Percentiles rank a stretch among this genome's conserved stretches.
phyloP scores from a whole-genome alignment of 2,329 filamentous ascomycete species.

The Sphaerostilbella broomeana region DNA sequence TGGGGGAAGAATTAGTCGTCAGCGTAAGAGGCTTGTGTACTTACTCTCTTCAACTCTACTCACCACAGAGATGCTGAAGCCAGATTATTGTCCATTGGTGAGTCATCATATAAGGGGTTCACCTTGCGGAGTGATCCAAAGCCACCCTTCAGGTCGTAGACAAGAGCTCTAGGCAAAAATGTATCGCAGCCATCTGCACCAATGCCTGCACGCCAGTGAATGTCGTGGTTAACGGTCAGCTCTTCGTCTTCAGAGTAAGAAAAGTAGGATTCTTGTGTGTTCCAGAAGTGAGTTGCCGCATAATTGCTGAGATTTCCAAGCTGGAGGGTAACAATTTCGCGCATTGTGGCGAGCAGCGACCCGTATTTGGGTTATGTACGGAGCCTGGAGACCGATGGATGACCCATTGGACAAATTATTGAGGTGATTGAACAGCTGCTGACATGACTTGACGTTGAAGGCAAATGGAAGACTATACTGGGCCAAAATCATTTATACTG shows the following conservation, averaged over 20 bases:
- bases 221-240: conserved; percentile 42
- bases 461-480: too few species aligned
- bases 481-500: too few species aligned
- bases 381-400: neutral
- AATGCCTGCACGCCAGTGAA: conserved; percentile 81
- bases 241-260: conserved; percentile 58
- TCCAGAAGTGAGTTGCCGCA: conserved; percentile 95
- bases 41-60: too few species aligned
- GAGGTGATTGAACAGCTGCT: too few species aligned
- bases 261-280: conserved; percentile 96
- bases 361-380: too few species aligned
- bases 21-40: neutral
- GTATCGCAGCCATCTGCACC: conserved; percentile 82
- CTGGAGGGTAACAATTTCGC: conserved; percentile 91
- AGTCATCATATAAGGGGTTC: conserved; percentile 74
- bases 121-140: conserved; percentile 85
- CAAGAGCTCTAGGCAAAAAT: conserved; percentile 81
- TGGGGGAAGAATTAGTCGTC: neutral
- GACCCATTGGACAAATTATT: too few species aligned
- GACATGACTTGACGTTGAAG: too few species aligned
- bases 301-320: conserved; percentile 92
- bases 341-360: conserved; percentile 63
- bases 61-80: conserved; percentile 31
- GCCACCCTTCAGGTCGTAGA: conserved; percentile 91
- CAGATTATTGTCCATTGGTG: conserved; percentile 22